phyloP scores from a whole-genome alignment of 2,329 filamentous ascomycete species.

The Kalmusia sp. region DNA sequence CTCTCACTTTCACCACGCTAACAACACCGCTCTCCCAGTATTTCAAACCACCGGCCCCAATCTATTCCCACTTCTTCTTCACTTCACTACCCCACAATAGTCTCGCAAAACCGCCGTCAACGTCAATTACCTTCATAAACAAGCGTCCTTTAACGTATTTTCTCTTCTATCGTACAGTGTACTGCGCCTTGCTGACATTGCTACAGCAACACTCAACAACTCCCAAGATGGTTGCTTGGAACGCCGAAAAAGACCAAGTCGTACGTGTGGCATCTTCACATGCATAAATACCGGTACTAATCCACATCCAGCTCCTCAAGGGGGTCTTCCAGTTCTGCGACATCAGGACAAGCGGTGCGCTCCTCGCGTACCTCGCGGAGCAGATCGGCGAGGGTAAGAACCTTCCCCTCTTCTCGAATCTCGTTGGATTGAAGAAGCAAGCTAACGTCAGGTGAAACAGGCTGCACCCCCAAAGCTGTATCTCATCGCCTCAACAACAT shows the following conservation, averaged over 20 bases:
- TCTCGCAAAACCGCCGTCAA: not conserved
- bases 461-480: constrained; percentile 37
- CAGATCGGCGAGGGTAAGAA: constrained; percentile 29
- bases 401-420: not conserved
- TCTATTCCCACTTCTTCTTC: not conserved
- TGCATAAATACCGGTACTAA: not conserved
- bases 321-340: constrained; percentile 26
- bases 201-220: not conserved
- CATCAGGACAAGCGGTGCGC: constrained; percentile 16
- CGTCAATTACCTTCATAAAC: too few species aligned
- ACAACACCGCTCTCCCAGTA: not conserved
- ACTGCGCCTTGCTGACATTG: too few species aligned
- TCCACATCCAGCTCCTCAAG: constrained; percentile 22
- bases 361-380: constrained; percentile 22
- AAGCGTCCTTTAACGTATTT: too few species aligned
- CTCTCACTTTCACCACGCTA: constrained; percentile 12
- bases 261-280: constrained; percentile 15
- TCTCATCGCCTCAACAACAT: constrained; percentile 31
- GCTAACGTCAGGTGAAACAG: constrained; percentile 9
- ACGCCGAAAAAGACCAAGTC: constrained; percentile 24
- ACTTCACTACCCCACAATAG: not conserved
- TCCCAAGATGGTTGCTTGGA: constrained; percentile 30
- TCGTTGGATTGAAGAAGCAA: not conserved
- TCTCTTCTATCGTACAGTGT: too few species aligned
- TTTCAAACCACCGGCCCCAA: constrained; percentile 1